Percentiles rank a stretch among this genome's conserved stretches.
Evolutionary conservation across 2,329 filamentous ascomycete species (phyloP).

Genomic region (Scleromitrula shiraiana): DNA sequence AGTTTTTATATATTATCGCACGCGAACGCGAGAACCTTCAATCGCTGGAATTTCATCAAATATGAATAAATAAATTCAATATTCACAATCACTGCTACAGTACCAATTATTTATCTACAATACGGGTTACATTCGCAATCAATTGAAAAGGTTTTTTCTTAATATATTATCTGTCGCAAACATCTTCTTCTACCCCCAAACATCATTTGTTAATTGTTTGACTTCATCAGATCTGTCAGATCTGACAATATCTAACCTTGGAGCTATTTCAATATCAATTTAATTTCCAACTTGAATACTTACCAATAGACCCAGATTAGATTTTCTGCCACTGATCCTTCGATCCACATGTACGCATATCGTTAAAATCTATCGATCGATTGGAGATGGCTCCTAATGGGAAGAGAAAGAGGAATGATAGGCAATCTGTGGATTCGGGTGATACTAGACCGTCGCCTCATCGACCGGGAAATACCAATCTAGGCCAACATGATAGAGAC

Average conservation of each 20-base stretch:
- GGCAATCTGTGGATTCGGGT: slow-evolving; percentile 32
- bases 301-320: background rate
- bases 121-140: too few species aligned
- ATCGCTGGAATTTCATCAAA: background rate
- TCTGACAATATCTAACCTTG: too few species aligned
- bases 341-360: slow-evolving; percentile 23
- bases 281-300: too few species aligned
- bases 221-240: too few species aligned
- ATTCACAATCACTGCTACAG: too few species aligned
- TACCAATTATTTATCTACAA: too few species aligned
- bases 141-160: too few species aligned
- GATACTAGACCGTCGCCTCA: slow-evolving; percentile 52
- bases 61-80: background rate
- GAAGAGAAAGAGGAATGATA: slow-evolving; percentile 31
- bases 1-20: slow-evolving; percentile 1
- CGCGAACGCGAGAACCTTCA: slow-evolving; percentile 11
- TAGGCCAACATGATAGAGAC: slow-evolving; percentile 52
- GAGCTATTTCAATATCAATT: too few species aligned
- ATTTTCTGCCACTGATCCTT: background rate
- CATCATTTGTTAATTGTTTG: too few species aligned
- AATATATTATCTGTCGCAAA: too few species aligned
- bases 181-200: too few species aligned
- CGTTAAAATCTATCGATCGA: slow-evolving; percentile 16
- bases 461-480: slow-evolving; percentile 47
- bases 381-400: slow-evolving; percentile 25